These are phyloP conservation scores for Limnomonas spitsbergensis DNA, from an alignment of 139 green algal genomes.

Conservation along the genomic window DNA sequence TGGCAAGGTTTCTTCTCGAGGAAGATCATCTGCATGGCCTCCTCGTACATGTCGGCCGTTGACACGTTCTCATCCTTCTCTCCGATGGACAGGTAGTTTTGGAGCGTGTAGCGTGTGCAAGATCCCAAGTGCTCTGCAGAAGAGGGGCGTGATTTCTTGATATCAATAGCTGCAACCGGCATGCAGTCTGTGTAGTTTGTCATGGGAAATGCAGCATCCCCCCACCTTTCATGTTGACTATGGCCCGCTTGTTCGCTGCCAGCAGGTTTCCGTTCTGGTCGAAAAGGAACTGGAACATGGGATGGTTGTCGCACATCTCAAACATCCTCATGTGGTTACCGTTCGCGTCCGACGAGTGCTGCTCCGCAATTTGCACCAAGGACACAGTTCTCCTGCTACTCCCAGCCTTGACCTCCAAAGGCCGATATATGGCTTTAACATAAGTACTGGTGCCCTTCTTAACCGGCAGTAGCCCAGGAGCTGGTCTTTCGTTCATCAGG, in stretches of 20 bases:
- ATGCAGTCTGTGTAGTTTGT: background rate
- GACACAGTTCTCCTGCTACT: conserved; percentile 5
- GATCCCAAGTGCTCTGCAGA: conserved; percentile 48
- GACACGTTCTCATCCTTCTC: conserved; percentile 40
- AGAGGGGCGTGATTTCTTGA: background rate
- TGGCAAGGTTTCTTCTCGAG: conserved; percentile 43
- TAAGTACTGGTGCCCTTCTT: conserved; percentile 17
- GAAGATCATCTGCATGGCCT: conserved; percentile 48
- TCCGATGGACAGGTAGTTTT: conserved; percentile 52
- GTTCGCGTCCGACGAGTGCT: conserved; percentile 9
- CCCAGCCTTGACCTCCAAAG: conserved; percentile 11
- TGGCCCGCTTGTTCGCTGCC: conserved; percentile 50
- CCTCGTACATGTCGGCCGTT: conserved; percentile 39
- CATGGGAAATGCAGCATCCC: background rate
- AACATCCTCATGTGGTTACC: conserved; percentile 46
- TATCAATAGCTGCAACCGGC: too few relatives aligned
- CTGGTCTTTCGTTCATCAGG: conserved; percentile 15
- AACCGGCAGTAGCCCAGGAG: conserved; percentile 29
- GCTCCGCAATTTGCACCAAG: conserved; percentile 3
- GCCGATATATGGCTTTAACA: conserved; percentile 23
- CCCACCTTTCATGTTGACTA: conserved; percentile 51
- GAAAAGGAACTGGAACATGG: conserved; percentile 71
- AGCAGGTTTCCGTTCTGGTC: conserved; percentile 53
- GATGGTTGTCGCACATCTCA: conserved; percentile 59
- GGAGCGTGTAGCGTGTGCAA: conserved; percentile 38